Evolutionary conservation across 768 basidiomycete genomes (phyloP).

Genomic region (Boletus barrowsii): DNA sequence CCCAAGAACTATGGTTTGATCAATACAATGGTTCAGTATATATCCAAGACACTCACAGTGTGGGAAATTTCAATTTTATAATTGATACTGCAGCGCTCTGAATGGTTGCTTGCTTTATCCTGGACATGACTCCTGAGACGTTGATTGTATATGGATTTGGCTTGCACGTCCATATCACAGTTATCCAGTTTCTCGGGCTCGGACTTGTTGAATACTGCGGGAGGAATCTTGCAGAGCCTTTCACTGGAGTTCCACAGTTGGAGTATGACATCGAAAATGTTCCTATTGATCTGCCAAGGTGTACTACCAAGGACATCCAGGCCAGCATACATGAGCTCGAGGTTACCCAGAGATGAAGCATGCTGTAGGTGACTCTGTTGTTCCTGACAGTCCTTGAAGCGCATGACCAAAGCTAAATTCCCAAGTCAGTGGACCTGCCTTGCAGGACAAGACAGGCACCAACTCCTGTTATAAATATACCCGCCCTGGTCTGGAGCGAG

Average conservation of each 20-base stretch:
- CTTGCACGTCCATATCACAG: too few relatives aligned
- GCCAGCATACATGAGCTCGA: conserved; percentile 84
- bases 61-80: conserved; percentile 97
- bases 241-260: conserved; percentile 86
- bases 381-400: conserved; percentile 87
- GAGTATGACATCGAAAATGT: conserved; percentile 71
- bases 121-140: conserved; percentile 53
- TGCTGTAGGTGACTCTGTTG: conserved; percentile 75
- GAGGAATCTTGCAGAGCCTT: conserved; percentile 80
- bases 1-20: conserved; percentile 62
- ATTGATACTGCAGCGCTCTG: conserved; percentile 88
- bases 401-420: conserved; percentile 69
- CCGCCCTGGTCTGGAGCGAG: conserved; percentile 71
- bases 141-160: conserved; percentile 51
- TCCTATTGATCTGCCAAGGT: conserved; percentile 84
- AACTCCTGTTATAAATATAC: conserved; percentile 77
- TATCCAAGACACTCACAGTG: conserved; percentile 52
- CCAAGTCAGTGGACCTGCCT: neutral
- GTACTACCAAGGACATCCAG: conserved; percentile 88
- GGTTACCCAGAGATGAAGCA: conserved; percentile 68
- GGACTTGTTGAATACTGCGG: conserved; percentile 51
- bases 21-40: neutral
- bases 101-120: conserved; percentile 77
- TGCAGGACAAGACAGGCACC: conserved; percentile 20
- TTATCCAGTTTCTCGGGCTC: too few relatives aligned